phyloP scores from a whole-genome alignment of 805 yeast genomes.

The Ogataea ramenticola region DNA sequence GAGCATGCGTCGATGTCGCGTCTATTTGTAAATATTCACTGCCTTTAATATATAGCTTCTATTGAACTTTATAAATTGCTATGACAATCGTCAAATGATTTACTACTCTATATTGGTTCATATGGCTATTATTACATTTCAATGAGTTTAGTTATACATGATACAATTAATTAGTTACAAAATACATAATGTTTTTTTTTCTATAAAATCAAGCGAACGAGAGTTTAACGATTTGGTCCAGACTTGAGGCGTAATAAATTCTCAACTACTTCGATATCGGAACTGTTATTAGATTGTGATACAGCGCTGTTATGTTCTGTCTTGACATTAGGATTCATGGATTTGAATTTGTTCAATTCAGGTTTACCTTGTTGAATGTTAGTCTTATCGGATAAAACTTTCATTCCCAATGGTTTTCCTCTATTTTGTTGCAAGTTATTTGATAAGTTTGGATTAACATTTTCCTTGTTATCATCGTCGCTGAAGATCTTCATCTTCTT shows the following conservation, averaged over 20 bases:
- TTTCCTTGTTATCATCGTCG: constrained; percentile 2
- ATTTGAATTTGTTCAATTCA: too few relatives aligned
- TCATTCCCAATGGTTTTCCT: background rate
- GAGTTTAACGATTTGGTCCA: background rate
- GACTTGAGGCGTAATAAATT: constrained; percentile 33
- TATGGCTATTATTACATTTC: too few relatives aligned
- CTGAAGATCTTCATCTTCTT: background rate
- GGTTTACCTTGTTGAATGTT: background rate
- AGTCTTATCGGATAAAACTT: background rate
- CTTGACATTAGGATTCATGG: background rate
- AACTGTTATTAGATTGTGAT: background rate
- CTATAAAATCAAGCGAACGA: background rate
- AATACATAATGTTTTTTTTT: too few relatives aligned
- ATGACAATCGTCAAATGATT: too few relatives aligned
- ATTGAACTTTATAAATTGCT: too few relatives aligned
- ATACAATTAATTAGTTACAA: too few relatives aligned
- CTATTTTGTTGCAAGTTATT: background rate
- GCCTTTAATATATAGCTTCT: too few relatives aligned
- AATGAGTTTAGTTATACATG: too few relatives aligned
- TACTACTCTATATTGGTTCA: too few relatives aligned
- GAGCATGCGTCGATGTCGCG: too few relatives aligned
- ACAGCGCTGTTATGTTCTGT: background rate
- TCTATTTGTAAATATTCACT: too few relatives aligned
- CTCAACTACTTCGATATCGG: constrained; percentile 29
- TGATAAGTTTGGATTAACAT: background rate